These are phyloP conservation scores for Eimeria sp. DNA, from an alignment of 169 alveolate species.

Conservation along the genomic window DNA sequence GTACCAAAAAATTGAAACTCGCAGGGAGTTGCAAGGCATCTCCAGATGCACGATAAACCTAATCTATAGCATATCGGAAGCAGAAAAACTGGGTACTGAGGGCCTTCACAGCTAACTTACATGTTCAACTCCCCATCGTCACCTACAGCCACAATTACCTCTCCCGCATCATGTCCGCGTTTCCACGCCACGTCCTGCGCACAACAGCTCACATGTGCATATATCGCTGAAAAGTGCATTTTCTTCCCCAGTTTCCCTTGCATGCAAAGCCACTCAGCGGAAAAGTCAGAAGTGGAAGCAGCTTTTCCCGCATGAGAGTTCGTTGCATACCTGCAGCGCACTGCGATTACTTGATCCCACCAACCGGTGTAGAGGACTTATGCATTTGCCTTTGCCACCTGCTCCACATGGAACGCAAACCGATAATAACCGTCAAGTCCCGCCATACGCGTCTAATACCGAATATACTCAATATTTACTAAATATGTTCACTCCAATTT, in stretches of 20 bases:
- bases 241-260: not conserved
- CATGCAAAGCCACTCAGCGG: not conserved
- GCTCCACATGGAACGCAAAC: not conserved
- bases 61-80: not conserved
- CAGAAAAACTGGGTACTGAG: not conserved
- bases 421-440: not conserved
- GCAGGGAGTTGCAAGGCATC: not conserved
- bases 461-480: not conserved
- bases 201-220: not conserved
- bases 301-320: not conserved
- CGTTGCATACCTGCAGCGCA: slow-evolving; percentile 43
- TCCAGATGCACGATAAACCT: not conserved
- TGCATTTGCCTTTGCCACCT: slow-evolving; percentile 46
- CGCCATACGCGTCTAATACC: not conserved
- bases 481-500: not conserved
- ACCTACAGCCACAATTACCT: slow-evolving; percentile 75
- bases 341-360: slow-evolving; percentile 62
- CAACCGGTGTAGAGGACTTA: slow-evolving; percentile 48
- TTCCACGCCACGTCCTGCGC: slow-evolving; percentile 82
- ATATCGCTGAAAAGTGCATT: not conserved
- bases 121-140: slow-evolving; percentile 81
- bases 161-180: slow-evolving; percentile 78
- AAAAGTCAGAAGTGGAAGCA: not conserved
- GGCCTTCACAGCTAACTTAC: slow-evolving; percentile 9
- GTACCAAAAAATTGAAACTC: not conserved